A percentile compares a stretch with the other conserved stretches of the same genome.
phyloP scores from a whole-genome alignment of 2,329 filamentous ascomycete species.

The Fusarium sp. region DNA sequence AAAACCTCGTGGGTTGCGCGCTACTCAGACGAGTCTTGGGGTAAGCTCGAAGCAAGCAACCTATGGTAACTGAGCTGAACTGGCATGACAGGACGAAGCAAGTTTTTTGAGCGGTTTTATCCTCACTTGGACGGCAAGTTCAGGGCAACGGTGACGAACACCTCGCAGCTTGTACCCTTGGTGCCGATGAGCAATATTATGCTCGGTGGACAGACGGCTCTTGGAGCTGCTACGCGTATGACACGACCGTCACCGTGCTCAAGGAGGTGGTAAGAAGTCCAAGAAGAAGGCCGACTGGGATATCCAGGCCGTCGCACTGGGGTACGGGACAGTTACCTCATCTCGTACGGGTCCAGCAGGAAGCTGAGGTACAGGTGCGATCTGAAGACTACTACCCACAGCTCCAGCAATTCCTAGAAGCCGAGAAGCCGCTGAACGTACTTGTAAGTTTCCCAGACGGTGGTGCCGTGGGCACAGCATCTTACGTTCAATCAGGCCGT shows the following conservation, averaged over 20 bases:
- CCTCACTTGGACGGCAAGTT: background rate
- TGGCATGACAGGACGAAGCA: background rate
- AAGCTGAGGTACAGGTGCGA: background rate
- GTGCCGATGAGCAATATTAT: background rate
- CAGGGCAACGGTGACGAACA: background rate
- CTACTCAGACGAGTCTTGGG: background rate
- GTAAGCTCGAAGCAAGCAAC: background rate
- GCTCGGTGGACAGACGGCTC: background rate
- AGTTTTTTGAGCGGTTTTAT: background rate
- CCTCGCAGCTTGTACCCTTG: background rate
- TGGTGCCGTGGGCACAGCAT: background rate
- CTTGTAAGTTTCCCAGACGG: background rate
- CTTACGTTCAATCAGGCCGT: background rate
- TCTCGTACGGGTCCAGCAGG: background rate
- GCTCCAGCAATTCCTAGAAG: background rate
- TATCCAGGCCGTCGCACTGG: background rate
- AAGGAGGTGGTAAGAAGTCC: background rate
- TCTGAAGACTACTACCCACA: background rate
- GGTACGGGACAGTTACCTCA: background rate
- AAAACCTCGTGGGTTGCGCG: background rate
- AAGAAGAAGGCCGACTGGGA: background rate
- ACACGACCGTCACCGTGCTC: background rate
- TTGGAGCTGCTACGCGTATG: background rate
- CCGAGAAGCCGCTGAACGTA: background rate
- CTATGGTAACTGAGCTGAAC: background rate